Base-by-base conservation (phyloP, 352 stramenopile genomes). In the Globisporangium mamillatum region DNA sequence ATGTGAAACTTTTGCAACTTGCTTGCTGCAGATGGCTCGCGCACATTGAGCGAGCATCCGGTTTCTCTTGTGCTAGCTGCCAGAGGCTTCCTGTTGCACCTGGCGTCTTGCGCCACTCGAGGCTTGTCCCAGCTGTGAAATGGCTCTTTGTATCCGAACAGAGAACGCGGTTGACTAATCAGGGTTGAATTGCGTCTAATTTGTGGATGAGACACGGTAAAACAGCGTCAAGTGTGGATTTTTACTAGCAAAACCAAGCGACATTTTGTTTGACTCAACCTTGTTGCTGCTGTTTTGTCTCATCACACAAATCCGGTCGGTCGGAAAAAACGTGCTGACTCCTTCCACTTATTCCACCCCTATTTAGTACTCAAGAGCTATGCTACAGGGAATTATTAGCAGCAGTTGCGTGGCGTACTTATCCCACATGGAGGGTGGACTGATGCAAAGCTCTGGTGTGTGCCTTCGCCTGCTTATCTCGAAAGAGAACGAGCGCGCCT, bases 51-150 rank as follows among this genome's bases (percentile, higher is more conserved):
- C 16, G 16, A 50, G 41, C 41, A 50, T 50, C 16, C 41, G 41
- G 41, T 50, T 50, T 20, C 16, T 50, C 12, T 14, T 44, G 36
- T 18, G 4, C 12, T 22, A 50, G 16, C 41, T 50, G 16, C 16
- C 16, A 20, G 41, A 44, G 41, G 14, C 41, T 50, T n/a, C 12
- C 41, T 44, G 57, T 63, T 63, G 57, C 57, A 50, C 32, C 46
- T 38, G 32, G 34, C 27, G 32, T 14, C 60, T 65, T 65, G 60
- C 60, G 60, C 60, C 60, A 65, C 25, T 63, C 52, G 48, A 58
- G 44, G 46, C 9, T 54, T 60, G 55, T 60, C 38, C 64, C 64
- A 69, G 64, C 53, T 69, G 64, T 57, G 12, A 63, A 69, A 69
- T 64, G 64, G 64, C 64, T 69, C 64, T 69, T 56, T 65, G 24